Base-by-base conservation (phyloP, 805 yeast genomes). In the Nakazawaea molendinolei region DNA sequence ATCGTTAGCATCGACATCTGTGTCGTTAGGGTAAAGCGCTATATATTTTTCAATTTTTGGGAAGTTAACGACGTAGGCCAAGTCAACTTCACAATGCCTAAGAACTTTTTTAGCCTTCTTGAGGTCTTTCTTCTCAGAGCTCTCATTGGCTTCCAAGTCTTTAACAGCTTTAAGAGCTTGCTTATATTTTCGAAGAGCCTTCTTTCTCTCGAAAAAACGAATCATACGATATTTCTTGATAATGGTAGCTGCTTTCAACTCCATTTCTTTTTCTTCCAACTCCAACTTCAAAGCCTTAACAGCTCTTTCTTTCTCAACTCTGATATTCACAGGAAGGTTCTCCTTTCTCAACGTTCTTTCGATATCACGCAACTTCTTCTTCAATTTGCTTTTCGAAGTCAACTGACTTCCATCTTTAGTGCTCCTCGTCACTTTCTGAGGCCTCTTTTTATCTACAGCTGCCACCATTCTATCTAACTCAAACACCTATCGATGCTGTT, bases 161-260 rank as follows among this genome's bases (percentile, higher is more conserved):
- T 60, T 61, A 22, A 62, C 44, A 9, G 55, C 51, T 30, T 63
- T 66, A 31, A 48, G 51, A 2, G 75, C 72, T 38, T 63, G 69
- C 44, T 79, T 82, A 51, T 84, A 74, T 40, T 65, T 72, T 52
- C 95, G 71, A 18, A 74, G 47, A 1, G 95, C 92, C 67, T 87
- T 89, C 61, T 86, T 86, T 52, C 71, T 76, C 57, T 89, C 97
- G 44, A 92, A 86, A 53, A 92, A 92, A 46, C 90, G 72, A 33
- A 92, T 86, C 89, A 86, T 87, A 53, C 86, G 96, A 55, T 92
- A 92, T 60, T 80, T 84, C 46, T 77, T 71, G 9, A 86, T 65
- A 56, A 48, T 57, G 19, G 49, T 61, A 44, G 61, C 64, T 2
- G 69, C 64, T 44, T 61, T 65, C 31, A 64, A 52, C 28, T 58